These are phyloP conservation scores for Neurospora crassa DNA, from an alignment of 2,329 filamentous ascomycete species.

Conservation along the genomic window DNA sequence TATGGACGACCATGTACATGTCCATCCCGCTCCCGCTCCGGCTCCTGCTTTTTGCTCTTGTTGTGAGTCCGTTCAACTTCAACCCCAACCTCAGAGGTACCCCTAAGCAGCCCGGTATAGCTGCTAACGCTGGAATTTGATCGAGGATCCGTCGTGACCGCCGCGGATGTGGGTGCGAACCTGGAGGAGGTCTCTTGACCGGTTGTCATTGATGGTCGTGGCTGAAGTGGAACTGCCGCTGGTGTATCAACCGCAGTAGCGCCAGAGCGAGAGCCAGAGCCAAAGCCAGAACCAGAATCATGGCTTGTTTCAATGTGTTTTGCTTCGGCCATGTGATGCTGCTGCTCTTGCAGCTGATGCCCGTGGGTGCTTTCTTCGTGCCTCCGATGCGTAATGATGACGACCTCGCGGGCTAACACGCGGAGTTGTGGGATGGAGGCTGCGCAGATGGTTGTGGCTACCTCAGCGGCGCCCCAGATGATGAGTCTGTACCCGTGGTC, in stretches of 20 bases:
- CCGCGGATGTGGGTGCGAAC: background rate
- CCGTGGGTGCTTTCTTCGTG: conserved; percentile 1
- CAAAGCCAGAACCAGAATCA: background rate
- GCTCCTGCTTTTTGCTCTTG: background rate
- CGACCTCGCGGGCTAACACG: conserved; percentile 21
- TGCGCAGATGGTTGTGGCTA: conserved; percentile 26
- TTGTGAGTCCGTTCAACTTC: background rate
- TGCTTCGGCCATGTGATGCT: background rate
- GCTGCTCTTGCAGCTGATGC: background rate
- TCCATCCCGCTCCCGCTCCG: background rate
- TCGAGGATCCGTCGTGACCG: background rate
- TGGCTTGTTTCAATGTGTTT: background rate
- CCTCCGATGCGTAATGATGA: conserved; percentile 1
- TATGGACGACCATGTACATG: background rate
- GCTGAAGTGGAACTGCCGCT: background rate
- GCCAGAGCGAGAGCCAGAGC: background rate
- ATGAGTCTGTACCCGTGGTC: conserved; percentile 11
- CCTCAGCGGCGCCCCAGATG: conserved; percentile 23
- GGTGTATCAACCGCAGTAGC: background rate
- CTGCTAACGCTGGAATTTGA: background rate
- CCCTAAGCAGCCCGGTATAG: background rate
- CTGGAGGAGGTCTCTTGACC: background rate
- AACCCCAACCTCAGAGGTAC: background rate
- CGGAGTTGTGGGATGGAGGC: conserved; percentile 25
- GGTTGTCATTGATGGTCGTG: background rate